Base-by-base conservation (phyloP, 2,329 filamentous ascomycete species). In the Phoma sp. region DNA sequence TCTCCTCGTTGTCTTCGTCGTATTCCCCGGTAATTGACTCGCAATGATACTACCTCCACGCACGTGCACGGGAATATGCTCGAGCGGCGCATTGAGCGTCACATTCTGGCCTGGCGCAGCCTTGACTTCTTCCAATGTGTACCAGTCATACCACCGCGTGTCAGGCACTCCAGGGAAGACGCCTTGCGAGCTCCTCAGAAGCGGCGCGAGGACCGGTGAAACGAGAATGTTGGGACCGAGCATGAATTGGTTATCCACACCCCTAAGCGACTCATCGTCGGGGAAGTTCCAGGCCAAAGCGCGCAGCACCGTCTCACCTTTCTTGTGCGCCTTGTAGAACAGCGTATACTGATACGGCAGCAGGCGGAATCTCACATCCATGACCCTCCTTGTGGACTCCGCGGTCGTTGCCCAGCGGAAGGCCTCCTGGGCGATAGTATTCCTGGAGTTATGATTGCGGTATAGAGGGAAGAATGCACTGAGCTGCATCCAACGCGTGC, bases 401-500 rank as follows among this genome's bases (percentile, higher is more conserved):
- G 81, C 80, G 1, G 90, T 87, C 0, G 81, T 81, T 5, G 76
- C 75, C 88, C 88, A 90, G 9, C 80, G 65, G 63, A 90, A 91
- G 0, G 87, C 86, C 72, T 91, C 89, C 68, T 91, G 89, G 0
- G 81, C 67, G 48, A 79, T 80, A 4, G 84, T 80, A 0, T 78
- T 79, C 1, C 87, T 74, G 7, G 77, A 76, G 65, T 90, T 90
- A 77, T 91, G 88, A 72, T 90, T 90, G 11, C 88, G 80, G 74
- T 89, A 90, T 74, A 90, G 89, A 1, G 87, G 86, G 75, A 89
- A 89, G 77, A 90, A 90, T 7, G 88, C 87, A 1, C 80, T 82
- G 0, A 89, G 77, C 65, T 87, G 83, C 85, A 88, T 88, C 86
- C 87, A 90, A 9, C 88, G 79, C 54, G 83, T 83, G 74, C 88